Base-by-base conservation (phyloP, 116 monocot species). In the Zostera marina region DNA sequence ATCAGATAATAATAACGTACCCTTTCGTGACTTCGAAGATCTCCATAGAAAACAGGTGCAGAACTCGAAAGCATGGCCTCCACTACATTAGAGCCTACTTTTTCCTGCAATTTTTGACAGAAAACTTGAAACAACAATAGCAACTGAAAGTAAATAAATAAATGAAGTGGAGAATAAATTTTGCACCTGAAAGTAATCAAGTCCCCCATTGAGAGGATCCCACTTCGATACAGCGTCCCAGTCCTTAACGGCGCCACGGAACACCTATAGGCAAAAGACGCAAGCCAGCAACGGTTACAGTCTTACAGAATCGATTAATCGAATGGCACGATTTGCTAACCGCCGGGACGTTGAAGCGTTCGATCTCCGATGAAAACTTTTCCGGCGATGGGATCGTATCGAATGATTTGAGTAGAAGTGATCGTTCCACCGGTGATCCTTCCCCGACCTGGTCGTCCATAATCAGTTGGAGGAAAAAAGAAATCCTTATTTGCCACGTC, bases 1-100 rank as follows among this genome's bases (percentile, higher is more conserved):
- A 20, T 42, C 8, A 59, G 40, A 23, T 14, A 56, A 66, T n/a
- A n/a, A n/a, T n/a, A 14, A 11, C 64, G 58, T 73, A 86, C 84
- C 70, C 81, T 74, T 62, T 88, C 84, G 75, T 94, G 84, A 65
- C 79, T 81, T 81, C 76, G 75, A 62, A 88, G 66, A 77, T 88
- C 81, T 17, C 93, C 93, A 71, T 84, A 88, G 42, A 87, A 93
- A 54, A 87, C 65, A 47, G 82, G 79, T 7, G 74, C 79, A 42
- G 74, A 66, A 63, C 48, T 77, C 7, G 88, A 94, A 12, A 71
- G 58, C 93, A 88, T 94, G 39, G 78, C 88, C 65, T 88, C 84
- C 22, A 94, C 81, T 65, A 59, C 56, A 59, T 32, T 66, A 44
- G 77, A 71, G 8, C 88, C 84, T 13, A 74, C 81, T 65, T 24